These are phyloP conservation scores for Pezicula rhizophila DNA, from an alignment of 2,329 filamentous ascomycete species.

Conservation along the genomic window DNA sequence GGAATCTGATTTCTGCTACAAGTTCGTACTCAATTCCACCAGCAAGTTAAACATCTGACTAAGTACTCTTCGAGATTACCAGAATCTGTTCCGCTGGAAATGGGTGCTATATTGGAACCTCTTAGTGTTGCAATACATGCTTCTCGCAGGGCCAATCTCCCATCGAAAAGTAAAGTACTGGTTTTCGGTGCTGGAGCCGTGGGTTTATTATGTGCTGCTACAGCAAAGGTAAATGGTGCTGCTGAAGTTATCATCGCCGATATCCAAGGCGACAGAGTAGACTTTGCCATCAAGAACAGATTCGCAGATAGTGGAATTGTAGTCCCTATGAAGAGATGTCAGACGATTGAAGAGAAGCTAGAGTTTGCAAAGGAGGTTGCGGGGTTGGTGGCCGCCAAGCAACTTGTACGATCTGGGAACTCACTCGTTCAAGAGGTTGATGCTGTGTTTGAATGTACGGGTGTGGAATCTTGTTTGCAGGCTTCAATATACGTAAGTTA, in stretches of 20 bases:
- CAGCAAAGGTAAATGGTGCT: constrained; percentile 64
- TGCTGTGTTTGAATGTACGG: constrained; percentile 60
- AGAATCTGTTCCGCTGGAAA: constrained; percentile 70
- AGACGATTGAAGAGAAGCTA: constrained; percentile 25
- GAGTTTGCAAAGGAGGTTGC: constrained; percentile 29
- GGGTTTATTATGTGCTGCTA: constrained; percentile 49
- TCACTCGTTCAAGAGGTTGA: constrained; percentile 43
- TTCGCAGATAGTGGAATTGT: constrained; percentile 26
- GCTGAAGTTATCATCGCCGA: constrained; percentile 90
- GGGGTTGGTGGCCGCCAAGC: constrained; percentile 37
- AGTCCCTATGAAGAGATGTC: constrained; percentile 25
- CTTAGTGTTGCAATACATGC: constrained; percentile 85
- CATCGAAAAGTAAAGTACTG: constrained; percentile 75
- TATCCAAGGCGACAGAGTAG: constrained; percentile 80
- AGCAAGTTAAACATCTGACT: neutral
- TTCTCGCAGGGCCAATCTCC: constrained; percentile 72
- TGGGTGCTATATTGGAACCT: constrained; percentile 86
- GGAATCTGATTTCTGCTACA: constrained; percentile 93
- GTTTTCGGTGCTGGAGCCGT: constrained; percentile 93
- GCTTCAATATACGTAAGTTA: constrained; percentile 44
- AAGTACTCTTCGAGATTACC: neutral
- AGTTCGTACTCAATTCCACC: constrained; percentile 33
- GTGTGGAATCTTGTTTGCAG: constrained; percentile 50
- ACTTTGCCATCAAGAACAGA: constrained; percentile 54
- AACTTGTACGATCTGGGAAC: constrained; percentile 36